Percentiles rank a stretch among this genome's conserved stretches.
Evolutionary conservation across 2,329 filamentous ascomycete species (phyloP).

Genomic region (Diaporthe destruens): DNA sequence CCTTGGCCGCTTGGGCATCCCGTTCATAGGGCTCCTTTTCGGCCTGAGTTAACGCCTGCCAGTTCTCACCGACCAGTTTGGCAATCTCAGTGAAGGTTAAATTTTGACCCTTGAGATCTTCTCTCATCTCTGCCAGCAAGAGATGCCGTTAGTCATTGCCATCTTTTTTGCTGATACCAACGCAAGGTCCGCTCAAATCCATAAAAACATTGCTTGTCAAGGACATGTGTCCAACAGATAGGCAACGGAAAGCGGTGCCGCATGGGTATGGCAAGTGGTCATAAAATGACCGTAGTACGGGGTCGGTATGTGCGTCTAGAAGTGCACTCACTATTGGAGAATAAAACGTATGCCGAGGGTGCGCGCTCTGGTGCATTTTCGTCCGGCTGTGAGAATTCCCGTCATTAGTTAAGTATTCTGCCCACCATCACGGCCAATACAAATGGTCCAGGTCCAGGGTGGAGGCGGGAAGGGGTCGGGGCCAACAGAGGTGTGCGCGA

Average conservation of each 20-base stretch:
- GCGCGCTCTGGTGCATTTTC: slow-evolving; percentile 84
- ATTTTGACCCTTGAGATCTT: slow-evolving; percentile 80
- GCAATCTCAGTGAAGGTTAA: slow-evolving; percentile 87
- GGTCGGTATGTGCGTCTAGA: neutral
- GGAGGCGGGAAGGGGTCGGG: neutral
- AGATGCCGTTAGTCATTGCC: neutral
- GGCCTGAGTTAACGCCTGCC: slow-evolving; percentile 76
- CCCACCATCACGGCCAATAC: neutral
- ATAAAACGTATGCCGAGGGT: slow-evolving; percentile 86
- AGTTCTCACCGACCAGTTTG: slow-evolving; percentile 84
- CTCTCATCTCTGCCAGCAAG: slow-evolving; percentile 73
- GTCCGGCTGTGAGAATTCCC: slow-evolving; percentile 67
- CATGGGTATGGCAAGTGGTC: slow-evolving; percentile 7
- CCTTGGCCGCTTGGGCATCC: slow-evolving; percentile 79
- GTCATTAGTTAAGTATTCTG: slow-evolving; percentile 16
- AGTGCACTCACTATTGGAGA: slow-evolving; percentile 80
- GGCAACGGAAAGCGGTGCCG: neutral
- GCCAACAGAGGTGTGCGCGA: no score
- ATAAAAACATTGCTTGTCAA: neutral
- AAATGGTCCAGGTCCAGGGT: no score
- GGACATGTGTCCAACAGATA: no score
- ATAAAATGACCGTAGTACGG: slow-evolving; percentile 12
- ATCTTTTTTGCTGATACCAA: neutral
- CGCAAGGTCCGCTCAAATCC: no score
- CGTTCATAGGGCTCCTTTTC: slow-evolving; percentile 81